Conservation (phyloP, 2,329 filamentous ascomycete species). For the Paracoccidioides lutzii region DNA sequence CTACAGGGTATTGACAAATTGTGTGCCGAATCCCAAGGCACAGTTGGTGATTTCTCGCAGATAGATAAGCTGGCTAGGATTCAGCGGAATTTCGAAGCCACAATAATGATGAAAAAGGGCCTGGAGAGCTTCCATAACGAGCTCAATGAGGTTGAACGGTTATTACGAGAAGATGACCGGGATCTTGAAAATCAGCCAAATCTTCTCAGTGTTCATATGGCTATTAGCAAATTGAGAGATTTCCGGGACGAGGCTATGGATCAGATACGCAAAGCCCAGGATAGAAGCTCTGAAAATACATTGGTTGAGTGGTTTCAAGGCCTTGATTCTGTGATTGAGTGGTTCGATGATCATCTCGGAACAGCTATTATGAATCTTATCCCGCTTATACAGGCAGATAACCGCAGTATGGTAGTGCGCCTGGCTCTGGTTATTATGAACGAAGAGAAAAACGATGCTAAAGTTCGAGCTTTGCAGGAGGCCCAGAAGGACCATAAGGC, state of each 20-base stretch:
- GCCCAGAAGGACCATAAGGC: slow-evolving; percentile 93
- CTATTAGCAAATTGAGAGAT: slow-evolving; percentile 79
- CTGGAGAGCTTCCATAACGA: slow-evolving; percentile 77
- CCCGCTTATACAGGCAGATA: slow-evolving; percentile 70
- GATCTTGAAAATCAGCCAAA: slow-evolving; percentile 88
- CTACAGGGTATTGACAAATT: slow-evolving; percentile 98
- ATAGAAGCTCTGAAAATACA: slow-evolving; percentile 63
- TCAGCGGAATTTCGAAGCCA: slow-evolving; percentile 88
- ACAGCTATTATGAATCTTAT: slow-evolving; percentile 83
- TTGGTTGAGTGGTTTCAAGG: slow-evolving; percentile 80
- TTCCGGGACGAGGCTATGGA: slow-evolving; percentile 95
- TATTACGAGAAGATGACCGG: slow-evolving; percentile 71
- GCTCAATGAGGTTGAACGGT: slow-evolving; percentile 58
- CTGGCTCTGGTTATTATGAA: slow-evolving; percentile 86
- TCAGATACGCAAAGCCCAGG: slow-evolving; percentile 70
- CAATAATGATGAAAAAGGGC: slow-evolving; percentile 83
- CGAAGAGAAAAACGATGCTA: slow-evolving; percentile 91
- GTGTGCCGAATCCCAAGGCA: slow-evolving; percentile 91
- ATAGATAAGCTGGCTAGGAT: slow-evolving; percentile 43
- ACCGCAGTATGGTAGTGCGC: slow-evolving; percentile 78
- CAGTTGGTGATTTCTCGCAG: slow-evolving; percentile 95
- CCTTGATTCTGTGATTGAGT: slow-evolving; percentile 75
- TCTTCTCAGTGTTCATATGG: slow-evolving; percentile 77
- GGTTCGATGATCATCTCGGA: slow-evolving; percentile 92
- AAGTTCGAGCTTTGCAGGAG: slow-evolving; percentile 81